Evolutionary conservation across 2,329 filamentous ascomycete genomes (phyloP), one percentile per base, ranked within the genome.

Genomic region (Aspergillus sp.): DNA sequence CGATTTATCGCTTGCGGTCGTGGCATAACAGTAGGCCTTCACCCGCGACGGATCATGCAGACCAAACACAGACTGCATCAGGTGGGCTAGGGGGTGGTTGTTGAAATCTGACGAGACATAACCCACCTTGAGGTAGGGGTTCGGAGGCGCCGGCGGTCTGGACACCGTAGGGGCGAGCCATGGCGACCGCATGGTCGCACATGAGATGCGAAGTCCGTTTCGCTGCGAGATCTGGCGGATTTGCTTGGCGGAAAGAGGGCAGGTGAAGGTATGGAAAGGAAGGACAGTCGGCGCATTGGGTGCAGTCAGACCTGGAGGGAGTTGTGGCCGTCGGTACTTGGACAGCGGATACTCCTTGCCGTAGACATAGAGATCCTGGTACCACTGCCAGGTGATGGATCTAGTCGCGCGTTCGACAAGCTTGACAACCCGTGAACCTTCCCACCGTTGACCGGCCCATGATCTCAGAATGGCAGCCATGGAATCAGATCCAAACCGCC

Each of bases 81-180:
- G 72, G 74, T 99, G 94, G 20, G 94, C 94, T 31, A 99, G 77
- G 3, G 94, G 94, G 68, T 99, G 94, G 64, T 99, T 99, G 68
- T 99, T 99, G 74, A 99, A 99, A 72, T 99, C 94, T 0, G 94
- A 97, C 3, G 94, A 97, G 34, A 99, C 86, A 70, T 99, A 99
- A 44, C 94, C 94, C 55, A 99, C 85, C 60, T 91, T 93, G n/a
- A 99, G 79, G 59, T 88, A 84, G 0, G 92, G 91, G 41, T 78
- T 81, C 1, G 94, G 94, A 1, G 94, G 92, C 2, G 83, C 72
- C 0, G 94, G 94, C 2, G 94, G 94, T n/a, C 84, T 83, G 64
- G 89, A 96, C 0, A 97, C 89, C 0, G 85, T 86, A 43, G 75
- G 68, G 5, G 93, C 88, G 45, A 99, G 81, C 94, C 94, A 99